Percentiles rank a stretch among this genome's conserved stretches.
Evolutionary conservation across 2,329 filamentous ascomycete species (phyloP).

Genomic region (Metarhizium robertsii): DNA sequence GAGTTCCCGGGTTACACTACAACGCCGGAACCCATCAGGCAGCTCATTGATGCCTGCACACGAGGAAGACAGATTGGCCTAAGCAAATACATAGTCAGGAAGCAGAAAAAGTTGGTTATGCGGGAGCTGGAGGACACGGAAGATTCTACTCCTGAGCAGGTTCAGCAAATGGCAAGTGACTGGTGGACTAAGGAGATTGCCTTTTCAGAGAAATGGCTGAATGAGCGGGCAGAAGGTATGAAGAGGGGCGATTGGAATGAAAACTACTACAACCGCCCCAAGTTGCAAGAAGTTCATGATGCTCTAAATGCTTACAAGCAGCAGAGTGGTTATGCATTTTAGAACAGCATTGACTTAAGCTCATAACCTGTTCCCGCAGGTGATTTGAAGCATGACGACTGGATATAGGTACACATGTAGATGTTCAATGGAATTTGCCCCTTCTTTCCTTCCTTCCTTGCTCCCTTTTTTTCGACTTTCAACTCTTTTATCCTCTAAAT

Average conservation of each 20-base stretch:
- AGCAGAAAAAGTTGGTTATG: constrained; percentile 36
- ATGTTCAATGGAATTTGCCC: background rate
- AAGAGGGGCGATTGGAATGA: constrained; percentile 36
- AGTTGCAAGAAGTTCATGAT: constrained; percentile 31
- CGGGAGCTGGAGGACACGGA: constrained; percentile 21
- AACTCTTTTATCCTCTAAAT: too few species aligned
- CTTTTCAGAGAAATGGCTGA: constrained; percentile 37
- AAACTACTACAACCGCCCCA: constrained; percentile 41
- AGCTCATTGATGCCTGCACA: constrained; percentile 43
- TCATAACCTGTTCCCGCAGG: background rate
- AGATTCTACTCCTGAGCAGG: constrained; percentile 24
- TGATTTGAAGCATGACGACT: background rate
- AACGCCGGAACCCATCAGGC: constrained; percentile 35
- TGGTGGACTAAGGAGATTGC: constrained; percentile 42
- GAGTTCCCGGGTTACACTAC: constrained; percentile 45
- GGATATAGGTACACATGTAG: background rate
- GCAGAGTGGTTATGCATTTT: background rate
- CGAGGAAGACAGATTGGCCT: constrained; percentile 35
- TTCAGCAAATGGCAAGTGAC: constrained; percentile 27
- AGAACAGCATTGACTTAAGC: background rate
- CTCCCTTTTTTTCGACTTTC: too few species aligned
- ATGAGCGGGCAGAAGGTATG: constrained; percentile 27
- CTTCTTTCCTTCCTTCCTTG: background rate
- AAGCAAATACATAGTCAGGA: constrained; percentile 33
- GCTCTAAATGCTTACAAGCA: constrained; percentile 18